Percentiles rank a stretch among this genome's conserved stretches.
These are phyloP conservation scores for Pelargonium exstipulatum DNA, from an alignment of 441 rosid genomes.

Conservation along the genomic window DNA sequence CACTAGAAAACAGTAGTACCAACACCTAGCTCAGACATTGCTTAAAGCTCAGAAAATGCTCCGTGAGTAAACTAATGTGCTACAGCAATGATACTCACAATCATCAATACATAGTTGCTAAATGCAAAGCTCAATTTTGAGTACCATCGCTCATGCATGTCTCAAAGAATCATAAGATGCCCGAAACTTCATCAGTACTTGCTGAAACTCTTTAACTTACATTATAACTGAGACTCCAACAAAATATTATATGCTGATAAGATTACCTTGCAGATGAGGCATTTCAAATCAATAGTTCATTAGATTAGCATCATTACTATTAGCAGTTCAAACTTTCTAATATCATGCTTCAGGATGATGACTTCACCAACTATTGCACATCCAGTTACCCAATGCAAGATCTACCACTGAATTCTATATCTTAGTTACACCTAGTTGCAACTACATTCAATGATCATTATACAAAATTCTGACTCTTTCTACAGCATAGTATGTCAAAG, in stretches of 20 bases:
- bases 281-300: no score
- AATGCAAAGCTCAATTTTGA: background rate
- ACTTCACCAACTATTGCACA: background rate
- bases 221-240: no score
- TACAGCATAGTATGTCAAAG: background rate
- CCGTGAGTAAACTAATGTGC: background rate
- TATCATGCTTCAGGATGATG: background rate
- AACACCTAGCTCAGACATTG: background rate
- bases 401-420: constrained; percentile 1
- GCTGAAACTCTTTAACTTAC: no score
- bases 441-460: background rate
- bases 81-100: background rate
- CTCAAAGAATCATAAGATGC: no score
- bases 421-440: constrained; percentile 2
- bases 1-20: background rate
- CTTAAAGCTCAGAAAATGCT: background rate
- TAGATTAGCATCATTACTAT: no score
- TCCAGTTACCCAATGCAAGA: background rate
- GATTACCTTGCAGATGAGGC: no score
- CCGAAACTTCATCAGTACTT: no score
- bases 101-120: background rate
- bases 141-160: no score
- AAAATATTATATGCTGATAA: no score
- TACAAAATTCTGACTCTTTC: background rate
- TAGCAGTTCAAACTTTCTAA: no score